Base-by-base conservation (phyloP, 345 rosid species). In the Anacardium occidentale region DNA sequence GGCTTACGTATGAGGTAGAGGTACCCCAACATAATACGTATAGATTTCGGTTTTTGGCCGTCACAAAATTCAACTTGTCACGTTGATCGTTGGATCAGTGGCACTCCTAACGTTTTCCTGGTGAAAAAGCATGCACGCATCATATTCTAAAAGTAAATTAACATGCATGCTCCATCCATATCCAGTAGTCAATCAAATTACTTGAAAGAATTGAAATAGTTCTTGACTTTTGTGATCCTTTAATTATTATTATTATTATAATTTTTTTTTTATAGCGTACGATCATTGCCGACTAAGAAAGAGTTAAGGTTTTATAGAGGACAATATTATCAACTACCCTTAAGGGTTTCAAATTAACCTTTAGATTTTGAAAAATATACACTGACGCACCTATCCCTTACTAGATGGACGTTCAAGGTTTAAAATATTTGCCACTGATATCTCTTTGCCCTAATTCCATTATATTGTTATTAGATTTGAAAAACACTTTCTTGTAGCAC, bases 21-120 rank as follows among this genome's bases (percentile, higher is more conserved):
- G 37, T 6, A 32, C 1, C 11, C 22, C 15, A 26, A 29, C 32
- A 44, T 44, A 7, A 15, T 15, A 60, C 44, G 64, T 32, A 42
- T 60, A 37, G 18, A 60, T 29, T 29, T 70, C 62, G 66, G 15
- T 55, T 37, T 56, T 34, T 44, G 13, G n/a, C 53, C 48, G 62
- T 68, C 53, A 22, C 22, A 55, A 26, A 22, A 34, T 55, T 14
- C 42, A 47, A 53, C 66, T 48, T 70, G 48, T 45, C 66, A 15
- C 13, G 40, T 60, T 60, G 20, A 15, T 60, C n/a, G 59, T 65
- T 26, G 68, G 65, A 25, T 58, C 52, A 11, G 52, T 13, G 52
- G 45, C 44, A 17, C 78, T 67, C 79, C 79, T 53, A 69, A 70
- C 62, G 65, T 62, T 42, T 67, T 63, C 62, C 26, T 20, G 64